Conservation (phyloP, 1,139 yeast genomes). For the Yamadazyma jaroonii region DNA sequence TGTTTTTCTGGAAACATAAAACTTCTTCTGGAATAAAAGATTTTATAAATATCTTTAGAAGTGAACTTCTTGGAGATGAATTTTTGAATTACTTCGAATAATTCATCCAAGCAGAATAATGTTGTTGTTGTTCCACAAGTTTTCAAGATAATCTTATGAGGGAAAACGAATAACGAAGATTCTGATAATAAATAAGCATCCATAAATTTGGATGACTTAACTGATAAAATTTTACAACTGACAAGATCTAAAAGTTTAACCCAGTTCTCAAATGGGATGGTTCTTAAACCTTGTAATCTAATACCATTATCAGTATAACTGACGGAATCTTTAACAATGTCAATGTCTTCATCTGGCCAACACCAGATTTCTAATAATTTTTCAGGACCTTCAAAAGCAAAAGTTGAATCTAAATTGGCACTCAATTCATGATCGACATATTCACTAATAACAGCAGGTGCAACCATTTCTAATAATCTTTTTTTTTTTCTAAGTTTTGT, state of each 20-base stretch:
- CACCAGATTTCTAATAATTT: constrained; percentile 91
- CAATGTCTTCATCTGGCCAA: constrained; percentile 37
- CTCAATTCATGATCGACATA: constrained; percentile 77
- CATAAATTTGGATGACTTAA: constrained; percentile 60
- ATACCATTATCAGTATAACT: constrained; percentile 6
- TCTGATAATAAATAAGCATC: constrained; percentile 90
- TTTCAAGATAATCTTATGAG: constrained; percentile 80
- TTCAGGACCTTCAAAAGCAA: constrained; percentile 97
- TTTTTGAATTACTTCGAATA: constrained; percentile 44
- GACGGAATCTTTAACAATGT: constrained; percentile 1
- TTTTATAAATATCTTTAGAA: constrained; percentile 52
- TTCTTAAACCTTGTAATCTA: constrained; percentile 50
- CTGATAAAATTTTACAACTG: constrained; percentile 83
- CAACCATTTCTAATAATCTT: constrained; percentile 42
- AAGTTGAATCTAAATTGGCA: constrained; percentile 78
- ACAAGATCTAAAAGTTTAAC: constrained; percentile 74
- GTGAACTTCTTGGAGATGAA: constrained; percentile 16
- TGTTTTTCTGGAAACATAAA: constrained; percentile 93
- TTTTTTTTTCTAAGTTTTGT: constrained; percentile 16
- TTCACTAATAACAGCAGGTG: constrained; percentile 44
- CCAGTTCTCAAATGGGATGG: constrained; percentile 68
- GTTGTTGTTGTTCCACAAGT: constrained; percentile 98
- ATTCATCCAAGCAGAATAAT: constrained; percentile 66
- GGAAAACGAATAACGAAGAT: constrained; percentile 85
- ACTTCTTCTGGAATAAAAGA: constrained; percentile 86